Base-by-base conservation (phyloP, 2,329 filamentous ascomycete species). In the Lanzia echinophila region DNA sequence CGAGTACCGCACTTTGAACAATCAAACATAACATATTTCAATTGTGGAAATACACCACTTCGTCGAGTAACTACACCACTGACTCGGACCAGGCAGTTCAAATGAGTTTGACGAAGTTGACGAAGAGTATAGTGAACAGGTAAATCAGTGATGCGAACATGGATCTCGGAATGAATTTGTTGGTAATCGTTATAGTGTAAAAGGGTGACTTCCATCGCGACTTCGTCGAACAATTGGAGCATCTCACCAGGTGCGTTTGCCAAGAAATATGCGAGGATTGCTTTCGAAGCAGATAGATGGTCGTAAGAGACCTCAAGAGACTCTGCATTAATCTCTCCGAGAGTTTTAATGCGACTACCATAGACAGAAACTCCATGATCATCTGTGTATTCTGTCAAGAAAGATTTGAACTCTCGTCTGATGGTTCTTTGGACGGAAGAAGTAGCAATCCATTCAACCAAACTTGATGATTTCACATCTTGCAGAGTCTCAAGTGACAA, bases 21-120 rank as follows among this genome's bases (percentile, higher is more conserved):
- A 73, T 96, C 89, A 67, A 99, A 97, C 73, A 96, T 96, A 73
- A 99, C 89, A 70, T 97, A 96, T 71, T 97, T 97, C 57, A 99
- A 77, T 73, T 99, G 94, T 3, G 94, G 94, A 70, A 99, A 99
- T 46, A 99, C 95, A 53, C 94, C 94, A 24, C 86, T 95, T 62
- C 94, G 83, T 59, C 94, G 84, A 33, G 94, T 99, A 28, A 99
- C 94, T 4, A 99, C 94, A 62, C 94, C 94, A 63, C 87, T 91
- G 52, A 99, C 94, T 50, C 92, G 86, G 38, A 99, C 88, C 42
- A 99, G 78, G 65, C 91, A 96, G 77, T 99, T 99, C 56, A 99
- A 80, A 67, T 99, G 95, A 3, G 87, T 90, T 72, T 99, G 94
- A 57, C 94, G 89, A 43, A 99, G 79, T 70, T 99, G 91, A 47